Evolutionary conservation across 2,329 filamentous ascomycete genomes (phyloP).

Genomic region (Aspergillus phoenicis): DNA sequence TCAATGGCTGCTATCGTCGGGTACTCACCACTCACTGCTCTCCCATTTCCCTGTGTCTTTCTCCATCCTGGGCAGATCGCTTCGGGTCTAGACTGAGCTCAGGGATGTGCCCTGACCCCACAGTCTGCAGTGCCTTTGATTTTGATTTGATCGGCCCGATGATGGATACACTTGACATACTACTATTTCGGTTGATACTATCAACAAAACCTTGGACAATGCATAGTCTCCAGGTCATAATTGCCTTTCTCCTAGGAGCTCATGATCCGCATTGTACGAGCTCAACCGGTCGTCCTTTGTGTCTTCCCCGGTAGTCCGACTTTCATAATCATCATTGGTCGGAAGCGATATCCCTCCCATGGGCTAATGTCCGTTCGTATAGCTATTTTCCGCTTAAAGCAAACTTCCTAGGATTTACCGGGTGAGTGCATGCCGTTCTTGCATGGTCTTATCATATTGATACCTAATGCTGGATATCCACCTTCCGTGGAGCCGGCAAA

Average conservation of each 20-base stretch:
- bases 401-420: not conserved
- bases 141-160: not conserved
- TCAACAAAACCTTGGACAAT: not conserved
- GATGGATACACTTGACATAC: not conserved
- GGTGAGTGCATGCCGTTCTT: not conserved
- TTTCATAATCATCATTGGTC: not conserved
- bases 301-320: not conserved
- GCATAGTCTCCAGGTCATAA: not conserved
- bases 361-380: not conserved
- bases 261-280: not conserved
- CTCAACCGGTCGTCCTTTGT: not conserved
- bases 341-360: not conserved
- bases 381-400: not conserved
- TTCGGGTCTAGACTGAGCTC: not conserved
- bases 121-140: not conserved
- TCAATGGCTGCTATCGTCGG: not conserved
- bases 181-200: not conserved
- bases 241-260: not conserved
- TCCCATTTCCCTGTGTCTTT: not conserved
- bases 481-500: not conserved
- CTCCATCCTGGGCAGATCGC: not conserved
- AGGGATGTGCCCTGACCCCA: not conserved
- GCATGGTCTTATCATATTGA: not conserved
- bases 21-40: not conserved
- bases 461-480: not conserved